These are phyloP conservation scores for Apiospora arundinis DNA, from an alignment of 2,329 filamentous ascomycete genomes.

Conservation along the genomic window DNA sequence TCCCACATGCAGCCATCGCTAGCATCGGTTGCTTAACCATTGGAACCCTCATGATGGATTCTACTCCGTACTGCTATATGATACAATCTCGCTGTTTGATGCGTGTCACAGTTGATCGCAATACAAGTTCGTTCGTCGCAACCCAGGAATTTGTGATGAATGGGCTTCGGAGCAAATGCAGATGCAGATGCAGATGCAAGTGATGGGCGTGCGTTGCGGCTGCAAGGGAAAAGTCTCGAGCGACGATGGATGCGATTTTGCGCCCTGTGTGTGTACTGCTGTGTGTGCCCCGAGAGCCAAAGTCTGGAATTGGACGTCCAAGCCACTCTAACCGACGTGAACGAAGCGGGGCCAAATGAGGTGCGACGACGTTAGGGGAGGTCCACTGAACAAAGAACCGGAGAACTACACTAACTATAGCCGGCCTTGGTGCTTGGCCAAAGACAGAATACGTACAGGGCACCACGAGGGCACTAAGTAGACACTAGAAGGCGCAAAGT, in stretches of 20 bases:
- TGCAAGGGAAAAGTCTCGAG: constrained; percentile 3
- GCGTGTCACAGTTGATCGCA: neutral
- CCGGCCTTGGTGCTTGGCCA: neutral
- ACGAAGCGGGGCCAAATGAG: neutral
- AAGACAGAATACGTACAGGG: neutral
- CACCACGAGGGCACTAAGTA: too few relatives aligned
- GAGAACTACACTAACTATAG: constrained; percentile 15
- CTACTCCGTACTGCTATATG: neutral
- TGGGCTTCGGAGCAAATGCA: constrained; percentile 1
- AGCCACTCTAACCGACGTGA: constrained; percentile 16
- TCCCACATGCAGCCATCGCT: neutral
- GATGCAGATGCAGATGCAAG: constrained; percentile 5
- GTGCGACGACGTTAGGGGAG: constrained; percentile 3
- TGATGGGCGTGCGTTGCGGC: neutral
- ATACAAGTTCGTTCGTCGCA: neutral
- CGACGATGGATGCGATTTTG: neutral
- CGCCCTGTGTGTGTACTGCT: too few relatives aligned
- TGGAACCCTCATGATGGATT: neutral
- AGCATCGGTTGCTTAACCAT: neutral
- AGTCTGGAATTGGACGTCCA: neutral
- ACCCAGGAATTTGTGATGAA: neutral
- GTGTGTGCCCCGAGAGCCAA: constrained; percentile 4
- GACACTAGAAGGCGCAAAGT: neutral
- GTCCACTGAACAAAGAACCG: constrained; percentile 21
- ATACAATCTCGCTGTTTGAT: neutral